Evolutionary conservation across 2,329 filamentous ascomycete genomes (phyloP).

Genomic region (Stemphylium beticola): DNA sequence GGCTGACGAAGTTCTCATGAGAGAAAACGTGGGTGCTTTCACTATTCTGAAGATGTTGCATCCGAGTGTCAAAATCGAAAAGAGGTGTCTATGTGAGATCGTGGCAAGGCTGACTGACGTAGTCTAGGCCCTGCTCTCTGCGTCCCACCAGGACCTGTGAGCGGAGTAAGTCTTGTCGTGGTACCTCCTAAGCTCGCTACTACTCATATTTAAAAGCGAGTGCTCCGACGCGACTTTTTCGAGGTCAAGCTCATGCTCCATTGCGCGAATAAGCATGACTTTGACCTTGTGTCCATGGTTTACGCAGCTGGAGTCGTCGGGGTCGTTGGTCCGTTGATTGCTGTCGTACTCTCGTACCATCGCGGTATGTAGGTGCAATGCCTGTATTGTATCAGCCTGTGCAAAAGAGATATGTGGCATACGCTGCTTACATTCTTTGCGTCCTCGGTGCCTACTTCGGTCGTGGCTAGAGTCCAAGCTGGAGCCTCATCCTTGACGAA

Average conservation of each 20-base stretch:
- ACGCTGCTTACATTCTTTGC: too few species aligned
- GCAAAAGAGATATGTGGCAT: too few species aligned
- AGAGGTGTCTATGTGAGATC: too few species aligned
- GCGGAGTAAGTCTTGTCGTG: conserved; percentile 1
- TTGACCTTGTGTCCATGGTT: neutral
- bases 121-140: neutral
- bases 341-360: neutral
- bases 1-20: neutral
- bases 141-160: conserved; percentile 14
- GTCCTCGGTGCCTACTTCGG: too few species aligned
- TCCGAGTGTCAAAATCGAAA: too few species aligned
- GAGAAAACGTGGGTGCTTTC: neutral
- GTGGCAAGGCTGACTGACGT: neutral
- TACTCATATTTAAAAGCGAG: conserved; percentile 11
- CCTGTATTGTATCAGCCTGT: neutral
- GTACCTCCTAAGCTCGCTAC: conserved; percentile 7
- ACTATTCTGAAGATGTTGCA: too few species aligned
- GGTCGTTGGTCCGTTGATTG: neutral
- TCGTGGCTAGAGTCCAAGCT: too few species aligned
- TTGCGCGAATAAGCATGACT: conserved; percentile 3
- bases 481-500: too few species aligned
- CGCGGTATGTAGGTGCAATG: neutral
- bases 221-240: conserved; percentile 7
- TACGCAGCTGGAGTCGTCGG: too few species aligned
- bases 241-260: conserved; percentile 23